Percentiles rank a stretch among this genome's conserved stretches.
phyloP scores from a whole-genome alignment of 129 eudicot species.

The Pseudognaphalium luteoalbum region DNA sequence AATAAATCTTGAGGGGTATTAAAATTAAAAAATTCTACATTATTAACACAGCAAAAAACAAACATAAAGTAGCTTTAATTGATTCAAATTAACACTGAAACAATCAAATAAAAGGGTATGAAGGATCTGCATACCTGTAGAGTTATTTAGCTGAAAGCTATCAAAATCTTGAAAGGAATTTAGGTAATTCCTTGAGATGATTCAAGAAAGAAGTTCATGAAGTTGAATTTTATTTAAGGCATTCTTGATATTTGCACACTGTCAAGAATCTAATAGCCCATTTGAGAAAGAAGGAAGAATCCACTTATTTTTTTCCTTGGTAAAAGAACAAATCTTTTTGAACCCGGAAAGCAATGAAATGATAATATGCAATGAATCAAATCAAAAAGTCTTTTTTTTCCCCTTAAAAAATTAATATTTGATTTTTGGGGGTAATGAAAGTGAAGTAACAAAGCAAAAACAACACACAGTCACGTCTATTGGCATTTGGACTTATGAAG shows the following conservation, averaged over 20 bases:
- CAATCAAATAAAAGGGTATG: conserved; percentile 6
- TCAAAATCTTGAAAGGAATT: conserved; percentile 20
- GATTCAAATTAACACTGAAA: conserved; percentile 5
- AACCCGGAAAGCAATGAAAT: conserved; percentile 41
- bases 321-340: conserved; percentile 33
- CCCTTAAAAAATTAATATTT: conserved; percentile 17
- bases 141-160: conserved; percentile 15
- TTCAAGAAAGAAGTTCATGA: conserved; percentile 45
- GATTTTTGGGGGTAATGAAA: conserved; percentile 21
- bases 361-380: conserved; percentile 52
- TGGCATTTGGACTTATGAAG: conserved; percentile 30
- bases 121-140: conserved; percentile 22
- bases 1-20: conserved; percentile 4
- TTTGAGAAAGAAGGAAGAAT: conserved; percentile 34
- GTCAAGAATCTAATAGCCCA: conserved; percentile 33
- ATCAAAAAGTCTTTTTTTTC: not conserved
- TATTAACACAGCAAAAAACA: not conserved
- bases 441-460: conserved; percentile 34
- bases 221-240: conserved; percentile 29
- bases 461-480: conserved; percentile 36
- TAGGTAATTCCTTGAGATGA: conserved; percentile 64
- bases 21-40: not conserved
- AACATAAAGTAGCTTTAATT: not conserved
- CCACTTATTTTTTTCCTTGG: conserved; percentile 24
- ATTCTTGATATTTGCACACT: conserved; percentile 1